A percentile compares a stretch with the other conserved stretches of the same genome.
phyloP scores from a whole-genome alignment of 73 alveolate species.

The Paramecium pentaurelia region DNA sequence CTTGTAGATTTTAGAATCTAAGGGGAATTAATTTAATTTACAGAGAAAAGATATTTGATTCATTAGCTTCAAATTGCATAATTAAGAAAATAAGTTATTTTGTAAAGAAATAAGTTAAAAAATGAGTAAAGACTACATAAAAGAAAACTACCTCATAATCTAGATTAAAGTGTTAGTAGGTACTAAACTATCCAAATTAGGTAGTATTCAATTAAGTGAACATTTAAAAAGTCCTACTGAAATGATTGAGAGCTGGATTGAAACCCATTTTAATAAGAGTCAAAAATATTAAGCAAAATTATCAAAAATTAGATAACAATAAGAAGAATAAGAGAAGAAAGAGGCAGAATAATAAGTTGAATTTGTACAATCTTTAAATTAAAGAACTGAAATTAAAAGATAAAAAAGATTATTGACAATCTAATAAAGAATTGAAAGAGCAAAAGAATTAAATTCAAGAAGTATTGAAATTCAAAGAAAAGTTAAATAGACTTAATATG shows the following conservation, averaged over 20 bases:
- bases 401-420: background rate
- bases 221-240: conserved; percentile 42
- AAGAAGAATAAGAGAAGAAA: background rate
- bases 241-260: conserved; percentile 37
- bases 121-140: background rate
- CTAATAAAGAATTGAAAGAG: background rate
- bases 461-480: background rate
- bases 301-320: background rate
- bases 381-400: background rate
- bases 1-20: background rate
- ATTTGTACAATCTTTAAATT: background rate
- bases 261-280: background rate
- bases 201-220: background rate
- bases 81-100: conserved; percentile 26
- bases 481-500: background rate
- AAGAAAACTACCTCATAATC: background rate
- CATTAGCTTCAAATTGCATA: background rate
- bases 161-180: conserved; percentile 19
- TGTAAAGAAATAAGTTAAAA: conserved; percentile 19
- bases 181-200: background rate
- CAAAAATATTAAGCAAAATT: background rate
- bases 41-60: background rate
- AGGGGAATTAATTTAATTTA: background rate
- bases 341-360: background rate
- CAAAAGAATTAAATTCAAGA: background rate